phyloP scores from a whole-genome alignment of 1,284 basidiomycete genomes.

The Cryptococcus sp. region DNA sequence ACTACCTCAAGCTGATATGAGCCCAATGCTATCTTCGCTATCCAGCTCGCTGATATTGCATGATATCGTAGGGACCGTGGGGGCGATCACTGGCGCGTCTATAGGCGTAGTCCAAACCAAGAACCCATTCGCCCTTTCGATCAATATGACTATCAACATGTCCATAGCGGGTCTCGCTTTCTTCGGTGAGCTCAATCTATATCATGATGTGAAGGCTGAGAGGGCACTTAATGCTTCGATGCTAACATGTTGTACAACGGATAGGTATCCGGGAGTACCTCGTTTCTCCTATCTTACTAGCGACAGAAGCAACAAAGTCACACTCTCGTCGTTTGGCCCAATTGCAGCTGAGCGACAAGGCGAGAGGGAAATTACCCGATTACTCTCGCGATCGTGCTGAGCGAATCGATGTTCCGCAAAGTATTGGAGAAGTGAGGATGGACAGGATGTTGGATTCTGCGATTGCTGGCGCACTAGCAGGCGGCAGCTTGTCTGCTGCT shows the following conservation, averaged over 20 bases:
- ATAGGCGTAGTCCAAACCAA: slow-evolving; percentile 33
- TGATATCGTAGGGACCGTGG: slow-evolving; percentile 26
- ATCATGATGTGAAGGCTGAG: no score
- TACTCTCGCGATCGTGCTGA: background rate
- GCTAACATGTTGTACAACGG: background rate
- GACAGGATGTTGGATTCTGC: slow-evolving; percentile 42
- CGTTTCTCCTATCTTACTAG: slow-evolving; percentile 42
- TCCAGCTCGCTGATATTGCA: background rate
- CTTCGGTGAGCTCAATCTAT: slow-evolving; percentile 30
- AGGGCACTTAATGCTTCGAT: no score
- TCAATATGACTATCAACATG: slow-evolving; percentile 45
- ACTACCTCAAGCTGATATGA: background rate
- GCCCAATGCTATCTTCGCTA: background rate
- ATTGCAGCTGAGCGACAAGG: slow-evolving; percentile 14
- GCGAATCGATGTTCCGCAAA: background rate
- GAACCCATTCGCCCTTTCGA: slow-evolving; percentile 35
- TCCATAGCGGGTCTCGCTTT: slow-evolving; percentile 41
- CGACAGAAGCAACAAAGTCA: slow-evolving; percentile 20
- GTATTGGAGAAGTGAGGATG: slow-evolving; percentile 31
- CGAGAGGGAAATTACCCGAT: slow-evolving; percentile 25
- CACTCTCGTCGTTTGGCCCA: slow-evolving; percentile 24
- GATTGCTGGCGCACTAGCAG: slow-evolving; percentile 36
- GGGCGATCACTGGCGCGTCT: slow-evolving; percentile 37
- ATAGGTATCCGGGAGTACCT: slow-evolving; percentile 49
- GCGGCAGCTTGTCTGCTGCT: slow-evolving; percentile 27